A percentile compares a stretch with the other conserved stretches of the same genome.
These are phyloP conservation scores for Malania oleifera DNA, from an alignment of 164 flowering plant species.

Conservation along the genomic window DNA sequence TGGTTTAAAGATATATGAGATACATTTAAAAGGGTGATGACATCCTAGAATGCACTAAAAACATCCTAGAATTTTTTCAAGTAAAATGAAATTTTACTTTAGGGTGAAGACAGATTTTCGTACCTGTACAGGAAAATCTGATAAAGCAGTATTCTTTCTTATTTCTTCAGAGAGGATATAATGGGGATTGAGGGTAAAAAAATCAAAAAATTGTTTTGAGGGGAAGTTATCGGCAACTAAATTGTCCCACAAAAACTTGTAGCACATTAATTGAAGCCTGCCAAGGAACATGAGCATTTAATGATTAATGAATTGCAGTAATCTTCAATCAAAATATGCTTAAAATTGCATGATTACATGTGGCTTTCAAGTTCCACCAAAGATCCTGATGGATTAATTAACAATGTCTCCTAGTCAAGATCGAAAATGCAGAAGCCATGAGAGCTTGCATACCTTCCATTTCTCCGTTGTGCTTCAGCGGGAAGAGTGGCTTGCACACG, in stretches of 20 bases:
- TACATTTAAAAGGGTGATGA: no score
- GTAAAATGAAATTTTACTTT: not conserved
- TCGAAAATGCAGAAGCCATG: not conserved
- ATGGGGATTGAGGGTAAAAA: constrained; percentile 57
- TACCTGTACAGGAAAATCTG: constrained; percentile 64
- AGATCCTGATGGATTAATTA: constrained; percentile 2
- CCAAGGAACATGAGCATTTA: constrained; percentile 11
- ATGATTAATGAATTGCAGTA: not conserved
- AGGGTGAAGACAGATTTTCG: not conserved
- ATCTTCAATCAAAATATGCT: not conserved
- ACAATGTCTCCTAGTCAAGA: not conserved
- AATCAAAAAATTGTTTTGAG: constrained; percentile 37
- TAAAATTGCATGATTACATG: no score
- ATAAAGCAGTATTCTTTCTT: constrained; percentile 32
- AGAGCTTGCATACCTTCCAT: constrained; percentile 53
- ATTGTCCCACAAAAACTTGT: constrained; percentile 81
- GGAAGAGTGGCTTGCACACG: constrained; percentile 58
- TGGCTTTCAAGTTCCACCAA: not conserved
- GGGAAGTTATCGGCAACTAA: constrained; percentile 52
- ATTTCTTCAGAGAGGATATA: constrained; percentile 50
- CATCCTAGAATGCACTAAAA: no score
- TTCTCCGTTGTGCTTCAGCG: constrained; percentile 72
- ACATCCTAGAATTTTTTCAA: not conserved
- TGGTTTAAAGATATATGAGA: no score
- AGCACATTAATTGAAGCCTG: constrained; percentile 94